These are phyloP conservation scores for Lumnitzera racemosa DNA, from an alignment of 345 rosid species.

Conservation along the genomic window DNA sequence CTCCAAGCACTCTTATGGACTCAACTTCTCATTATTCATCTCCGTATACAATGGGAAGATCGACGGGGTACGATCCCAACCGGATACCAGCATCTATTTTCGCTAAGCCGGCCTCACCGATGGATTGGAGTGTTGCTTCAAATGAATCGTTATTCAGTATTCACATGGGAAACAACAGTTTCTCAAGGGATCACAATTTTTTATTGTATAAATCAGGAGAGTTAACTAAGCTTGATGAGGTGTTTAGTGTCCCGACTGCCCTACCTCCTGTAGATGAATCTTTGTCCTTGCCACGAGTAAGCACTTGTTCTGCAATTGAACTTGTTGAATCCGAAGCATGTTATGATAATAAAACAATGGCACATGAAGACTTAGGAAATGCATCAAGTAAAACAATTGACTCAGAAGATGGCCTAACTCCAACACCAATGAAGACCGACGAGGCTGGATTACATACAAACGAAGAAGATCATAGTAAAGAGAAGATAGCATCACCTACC, in stretches of 20 bases:
- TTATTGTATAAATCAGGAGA: constrained; percentile 48
- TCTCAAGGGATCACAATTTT: constrained; percentile 46
- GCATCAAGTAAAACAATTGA: too few species aligned
- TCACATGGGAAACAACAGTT: constrained; percentile 46
- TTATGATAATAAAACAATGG: too few species aligned
- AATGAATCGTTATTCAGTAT: constrained; percentile 88
- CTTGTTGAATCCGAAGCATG: not conserved
- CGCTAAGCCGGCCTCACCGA: constrained; percentile 27
- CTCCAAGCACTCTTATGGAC: constrained; percentile 1
- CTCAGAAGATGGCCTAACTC: too few species aligned
- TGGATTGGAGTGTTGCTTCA: constrained; percentile 85
- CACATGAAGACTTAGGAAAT: too few species aligned
- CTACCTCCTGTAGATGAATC: constrained; percentile 23
- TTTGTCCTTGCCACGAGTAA: constrained; percentile 8
- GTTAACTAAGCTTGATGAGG: constrained; percentile 45
- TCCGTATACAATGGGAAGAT: constrained; percentile 2
- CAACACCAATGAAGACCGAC: not conserved
- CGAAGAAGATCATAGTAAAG: constrained; percentile 8
- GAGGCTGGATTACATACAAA: not conserved
- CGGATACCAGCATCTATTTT: constrained; percentile 73
- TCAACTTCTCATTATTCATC: constrained; percentile 15
- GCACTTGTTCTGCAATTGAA: not conserved
- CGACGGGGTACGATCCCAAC: constrained; percentile 43
- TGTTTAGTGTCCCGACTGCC: constrained; percentile 8
- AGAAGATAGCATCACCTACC: constrained; percentile 2